These are phyloP conservation scores for Lyophyllum shimeji DNA, from an alignment of 768 basidiomycete species.

Conservation along the genomic window DNA sequence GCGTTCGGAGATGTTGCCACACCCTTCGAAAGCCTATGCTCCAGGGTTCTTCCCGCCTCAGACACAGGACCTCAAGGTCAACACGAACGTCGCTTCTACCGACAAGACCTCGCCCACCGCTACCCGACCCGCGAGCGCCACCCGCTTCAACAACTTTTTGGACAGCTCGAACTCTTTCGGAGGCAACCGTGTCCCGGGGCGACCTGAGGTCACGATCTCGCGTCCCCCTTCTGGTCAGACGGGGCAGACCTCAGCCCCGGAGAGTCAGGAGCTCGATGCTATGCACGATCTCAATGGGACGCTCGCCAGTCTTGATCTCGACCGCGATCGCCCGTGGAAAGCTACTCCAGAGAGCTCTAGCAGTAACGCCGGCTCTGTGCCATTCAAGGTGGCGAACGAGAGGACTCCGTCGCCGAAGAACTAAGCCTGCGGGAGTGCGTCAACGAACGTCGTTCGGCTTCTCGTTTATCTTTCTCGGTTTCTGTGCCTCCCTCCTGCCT, in stretches of 20 bases:
- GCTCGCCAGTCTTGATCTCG: conserved; percentile 72
- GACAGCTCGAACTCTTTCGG: conserved; percentile 40
- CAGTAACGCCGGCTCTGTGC: conserved; percentile 13
- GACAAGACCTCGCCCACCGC: conserved; percentile 45
- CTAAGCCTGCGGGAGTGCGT: not conserved
- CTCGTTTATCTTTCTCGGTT: conserved; percentile 3
- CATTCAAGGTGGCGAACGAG: conserved; percentile 13
- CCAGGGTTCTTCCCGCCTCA: conserved; percentile 47
- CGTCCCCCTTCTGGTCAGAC: conserved; percentile 53
- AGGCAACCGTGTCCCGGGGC: conserved; percentile 39
- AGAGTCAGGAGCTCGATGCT: conserved; percentile 43
- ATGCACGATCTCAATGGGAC: conserved; percentile 77
- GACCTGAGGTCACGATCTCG: conserved; percentile 49
- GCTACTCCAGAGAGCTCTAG: conserved; percentile 17
- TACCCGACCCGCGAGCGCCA: conserved; percentile 41
- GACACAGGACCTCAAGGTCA: conserved; percentile 38
- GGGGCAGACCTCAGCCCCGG: conserved; percentile 15
- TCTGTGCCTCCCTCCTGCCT: conserved; percentile 7
- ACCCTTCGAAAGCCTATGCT: conserved; percentile 49
- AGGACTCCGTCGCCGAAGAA: conserved; percentile 20
- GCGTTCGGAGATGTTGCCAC: conserved; percentile 43
- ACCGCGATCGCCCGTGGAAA: conserved; percentile 43
- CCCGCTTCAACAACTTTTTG: conserved; percentile 46
- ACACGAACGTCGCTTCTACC: conserved; percentile 16
- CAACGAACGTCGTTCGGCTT: conserved; percentile 7